Conservation (phyloP, 108 stramenopile species). For the Pseudonitzschia multistriata region DNA sequence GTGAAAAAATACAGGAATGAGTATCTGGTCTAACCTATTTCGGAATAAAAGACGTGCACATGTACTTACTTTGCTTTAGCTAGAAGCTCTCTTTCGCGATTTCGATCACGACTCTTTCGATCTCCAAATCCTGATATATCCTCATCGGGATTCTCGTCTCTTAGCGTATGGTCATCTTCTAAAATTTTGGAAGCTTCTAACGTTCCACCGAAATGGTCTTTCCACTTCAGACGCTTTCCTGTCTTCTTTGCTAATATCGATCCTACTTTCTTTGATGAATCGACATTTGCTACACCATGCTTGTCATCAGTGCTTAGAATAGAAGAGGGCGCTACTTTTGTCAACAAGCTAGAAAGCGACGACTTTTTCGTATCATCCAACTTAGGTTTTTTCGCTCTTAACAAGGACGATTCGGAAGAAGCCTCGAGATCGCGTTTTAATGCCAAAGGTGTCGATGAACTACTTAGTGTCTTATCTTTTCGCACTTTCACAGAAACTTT, state of each 20-base stretch:
- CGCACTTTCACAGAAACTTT: constrained; percentile 75
- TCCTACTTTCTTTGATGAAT: constrained; percentile 19
- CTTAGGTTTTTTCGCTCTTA: constrained; percentile 26
- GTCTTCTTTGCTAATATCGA: constrained; percentile 17
- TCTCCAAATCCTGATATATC: constrained; percentile 50
- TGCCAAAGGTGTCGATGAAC: neutral
- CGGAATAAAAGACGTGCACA: neutral
- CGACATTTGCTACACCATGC: constrained; percentile 3
- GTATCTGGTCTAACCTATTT: neutral
- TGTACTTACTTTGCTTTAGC: constrained; percentile 65
- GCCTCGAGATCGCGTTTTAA: constrained; percentile 20
- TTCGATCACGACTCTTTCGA: constrained; percentile 59
- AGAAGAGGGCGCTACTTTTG: constrained; percentile 43
- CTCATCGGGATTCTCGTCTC: constrained; percentile 24
- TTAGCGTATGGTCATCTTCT: constrained; percentile 21
- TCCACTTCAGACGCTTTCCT: constrained; percentile 70
- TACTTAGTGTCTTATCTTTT: constrained; percentile 33
- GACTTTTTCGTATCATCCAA: constrained; percentile 36
- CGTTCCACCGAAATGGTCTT: constrained; percentile 69
- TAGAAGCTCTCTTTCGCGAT: constrained; percentile 75
- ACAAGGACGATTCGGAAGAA: constrained; percentile 2
- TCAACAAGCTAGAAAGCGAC: constrained; percentile 59
- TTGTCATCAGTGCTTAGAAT: neutral
- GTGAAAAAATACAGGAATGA: neutral
- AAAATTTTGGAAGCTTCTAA: constrained; percentile 39